These are phyloP conservation scores for Spirogloea muscicola DNA, from an alignment of 139 green algal species.

Conservation along the genomic window DNA sequence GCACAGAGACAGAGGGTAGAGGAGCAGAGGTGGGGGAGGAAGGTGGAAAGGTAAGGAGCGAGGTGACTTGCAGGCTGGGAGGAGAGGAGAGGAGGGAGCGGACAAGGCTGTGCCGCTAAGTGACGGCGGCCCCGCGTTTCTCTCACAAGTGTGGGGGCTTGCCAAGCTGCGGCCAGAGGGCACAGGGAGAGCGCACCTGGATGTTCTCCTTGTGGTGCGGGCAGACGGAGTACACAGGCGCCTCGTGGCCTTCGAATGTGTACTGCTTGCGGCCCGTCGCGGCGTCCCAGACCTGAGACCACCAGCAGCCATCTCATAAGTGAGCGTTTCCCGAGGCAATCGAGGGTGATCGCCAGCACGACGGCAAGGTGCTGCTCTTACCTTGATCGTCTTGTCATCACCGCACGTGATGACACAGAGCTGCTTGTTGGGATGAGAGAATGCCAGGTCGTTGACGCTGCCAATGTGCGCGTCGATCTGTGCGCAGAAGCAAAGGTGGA, in stretches of 20 bases:
- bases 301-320: not conserved
- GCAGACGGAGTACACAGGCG: conserved; percentile 49
- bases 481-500: not conserved
- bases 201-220: conserved; percentile 52
- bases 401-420: conserved; percentile 50
- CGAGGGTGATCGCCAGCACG: not conserved
- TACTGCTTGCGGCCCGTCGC: conserved; percentile 29
- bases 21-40: too few relatives aligned
- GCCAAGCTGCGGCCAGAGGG: too few relatives aligned
- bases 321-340: not conserved
- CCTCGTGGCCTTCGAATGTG: conserved; percentile 49
- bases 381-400: conserved; percentile 51
- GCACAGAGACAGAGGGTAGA: too few relatives aligned
- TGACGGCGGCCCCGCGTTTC: too few relatives aligned
- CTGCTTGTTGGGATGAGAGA: conserved; percentile 42
- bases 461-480: conserved; percentile 49
- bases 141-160: too few relatives aligned
- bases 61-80: too few relatives aligned
- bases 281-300: conserved; percentile 41
- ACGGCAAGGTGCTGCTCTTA: too few relatives aligned
- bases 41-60: too few relatives aligned
- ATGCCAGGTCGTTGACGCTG: conserved; percentile 48
- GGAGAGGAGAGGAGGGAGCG: too few relatives aligned
- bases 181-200: conserved; percentile 27
- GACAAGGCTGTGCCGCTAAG: too few relatives aligned